Conservation (phyloP, 2,329 filamentous ascomycete genomes). For the Microdochium bolleyi region DNA sequence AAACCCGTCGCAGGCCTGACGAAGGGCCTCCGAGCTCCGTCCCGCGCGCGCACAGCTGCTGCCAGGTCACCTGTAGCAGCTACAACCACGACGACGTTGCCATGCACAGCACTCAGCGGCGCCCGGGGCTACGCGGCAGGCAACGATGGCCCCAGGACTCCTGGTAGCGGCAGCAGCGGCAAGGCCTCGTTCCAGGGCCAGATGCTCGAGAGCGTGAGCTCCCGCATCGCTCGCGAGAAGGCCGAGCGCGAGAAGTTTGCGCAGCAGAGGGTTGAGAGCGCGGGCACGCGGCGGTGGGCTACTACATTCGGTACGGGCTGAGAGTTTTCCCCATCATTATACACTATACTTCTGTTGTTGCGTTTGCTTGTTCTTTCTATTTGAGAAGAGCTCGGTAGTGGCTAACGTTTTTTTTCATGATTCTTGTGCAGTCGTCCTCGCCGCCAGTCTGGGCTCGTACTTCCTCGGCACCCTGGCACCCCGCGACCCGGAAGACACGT, state of each 20-base stretch:
- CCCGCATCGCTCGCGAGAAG: conserved; percentile 45
- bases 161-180: background rate
- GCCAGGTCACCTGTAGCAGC: background rate
- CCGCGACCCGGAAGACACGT: conserved; percentile 39
- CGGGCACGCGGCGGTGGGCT: conserved; percentile 36
- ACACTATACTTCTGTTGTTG: too few relatives aligned
- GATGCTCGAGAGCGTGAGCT: conserved; percentile 49
- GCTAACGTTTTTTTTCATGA: background rate
- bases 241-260: conserved; percentile 44
- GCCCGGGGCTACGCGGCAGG: background rate
- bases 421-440: conserved; percentile 36
- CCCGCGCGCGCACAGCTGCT: background rate
- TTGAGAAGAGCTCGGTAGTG: too few relatives aligned
- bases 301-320: conserved; percentile 42
- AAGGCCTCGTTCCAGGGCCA: conserved; percentile 42
- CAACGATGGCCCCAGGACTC: background rate
- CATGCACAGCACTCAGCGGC: background rate
- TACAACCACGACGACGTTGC: background rate
- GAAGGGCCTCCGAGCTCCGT: background rate
- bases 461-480: conserved; percentile 50
- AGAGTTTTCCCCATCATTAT: too few relatives aligned
- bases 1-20: background rate
- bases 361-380: too few relatives aligned
- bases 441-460: conserved; percentile 44
- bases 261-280: conserved; percentile 26